These are phyloP conservation scores for Suhomyces anneliseae DNA, from an alignment of 1,139 yeast genomes.

Conservation along the genomic window DNA sequence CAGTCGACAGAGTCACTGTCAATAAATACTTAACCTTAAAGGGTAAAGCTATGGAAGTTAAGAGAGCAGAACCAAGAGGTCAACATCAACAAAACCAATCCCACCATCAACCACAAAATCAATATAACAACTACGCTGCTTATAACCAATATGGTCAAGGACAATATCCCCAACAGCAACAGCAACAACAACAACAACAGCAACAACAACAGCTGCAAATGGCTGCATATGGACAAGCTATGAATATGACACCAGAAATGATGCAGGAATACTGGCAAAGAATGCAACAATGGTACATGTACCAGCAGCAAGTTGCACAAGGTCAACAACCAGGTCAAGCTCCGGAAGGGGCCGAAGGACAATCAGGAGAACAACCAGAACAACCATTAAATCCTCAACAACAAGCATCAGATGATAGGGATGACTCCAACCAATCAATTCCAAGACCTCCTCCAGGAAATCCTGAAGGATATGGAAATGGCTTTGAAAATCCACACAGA, in stretches of 20 bases:
- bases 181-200: constrained; percentile 28
- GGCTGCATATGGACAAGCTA: constrained; percentile 28
- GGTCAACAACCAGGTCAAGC: constrained; percentile 14
- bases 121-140: constrained; percentile 21
- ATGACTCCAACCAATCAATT: constrained; percentile 10
- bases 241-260: constrained; percentile 74
- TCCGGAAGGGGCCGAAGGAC: constrained; percentile 29
- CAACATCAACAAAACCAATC: constrained; percentile 45
- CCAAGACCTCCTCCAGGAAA: constrained; percentile 14
- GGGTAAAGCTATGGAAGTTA: constrained; percentile 92
- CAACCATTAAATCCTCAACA: constrained; percentile 59
- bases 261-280: constrained; percentile 87
- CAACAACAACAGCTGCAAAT: constrained; percentile 13
- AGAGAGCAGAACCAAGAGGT: constrained; percentile 94
- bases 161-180: constrained; percentile 23
- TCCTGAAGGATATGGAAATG: constrained; percentile 15
- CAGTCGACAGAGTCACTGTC: constrained; percentile 88
- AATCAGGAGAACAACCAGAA: constrained; percentile 38
- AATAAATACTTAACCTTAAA: constrained; percentile 80
- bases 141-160: constrained; percentile 43
- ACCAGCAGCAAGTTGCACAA: constrained; percentile 49
- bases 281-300: constrained; percentile 77
- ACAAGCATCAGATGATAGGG: constrained; percentile 31
- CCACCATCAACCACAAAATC: constrained; percentile 41
- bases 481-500: constrained; percentile 19